Conservation (phyloP, 495 filamentous ascomycete genomes). For the Neurospora sp. region DNA sequence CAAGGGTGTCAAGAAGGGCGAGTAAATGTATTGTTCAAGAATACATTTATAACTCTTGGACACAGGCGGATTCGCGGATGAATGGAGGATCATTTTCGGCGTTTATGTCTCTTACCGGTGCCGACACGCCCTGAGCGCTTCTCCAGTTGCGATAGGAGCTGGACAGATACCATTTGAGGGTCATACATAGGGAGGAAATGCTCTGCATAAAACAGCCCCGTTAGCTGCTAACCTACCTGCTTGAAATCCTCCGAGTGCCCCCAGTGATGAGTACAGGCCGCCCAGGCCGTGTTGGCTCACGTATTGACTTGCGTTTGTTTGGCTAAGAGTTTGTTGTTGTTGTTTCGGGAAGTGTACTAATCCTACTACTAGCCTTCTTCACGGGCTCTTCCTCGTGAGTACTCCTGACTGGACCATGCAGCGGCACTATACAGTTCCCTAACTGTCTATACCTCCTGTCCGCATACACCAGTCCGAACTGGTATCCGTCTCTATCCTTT, state of each 20-base stretch:
- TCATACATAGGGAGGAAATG: neutral
- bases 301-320: neutral
- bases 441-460: constrained; percentile 33
- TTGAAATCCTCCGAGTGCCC: neutral
- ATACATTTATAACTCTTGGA: neutral
- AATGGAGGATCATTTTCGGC: neutral
- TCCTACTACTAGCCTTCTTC: neutral
- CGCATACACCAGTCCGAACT: constrained; percentile 32
- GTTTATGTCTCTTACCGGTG: neutral
- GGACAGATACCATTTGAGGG: neutral
- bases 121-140: neutral
- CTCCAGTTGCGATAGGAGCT: neutral
- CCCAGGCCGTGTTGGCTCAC: neutral
- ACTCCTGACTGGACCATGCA: neutral
- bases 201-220: neutral
- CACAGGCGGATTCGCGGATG: neutral
- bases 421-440: constrained; percentile 20
- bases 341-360: neutral
- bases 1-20: constrained; percentile 45
- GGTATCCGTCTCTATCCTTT: neutral
- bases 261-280: neutral
- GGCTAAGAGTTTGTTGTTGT: neutral
- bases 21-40: neutral
- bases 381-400: neutral
- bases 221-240: neutral